Conservation (phyloP, 2,329 filamentous ascomycete genomes). For the Onygena corvina region DNA sequence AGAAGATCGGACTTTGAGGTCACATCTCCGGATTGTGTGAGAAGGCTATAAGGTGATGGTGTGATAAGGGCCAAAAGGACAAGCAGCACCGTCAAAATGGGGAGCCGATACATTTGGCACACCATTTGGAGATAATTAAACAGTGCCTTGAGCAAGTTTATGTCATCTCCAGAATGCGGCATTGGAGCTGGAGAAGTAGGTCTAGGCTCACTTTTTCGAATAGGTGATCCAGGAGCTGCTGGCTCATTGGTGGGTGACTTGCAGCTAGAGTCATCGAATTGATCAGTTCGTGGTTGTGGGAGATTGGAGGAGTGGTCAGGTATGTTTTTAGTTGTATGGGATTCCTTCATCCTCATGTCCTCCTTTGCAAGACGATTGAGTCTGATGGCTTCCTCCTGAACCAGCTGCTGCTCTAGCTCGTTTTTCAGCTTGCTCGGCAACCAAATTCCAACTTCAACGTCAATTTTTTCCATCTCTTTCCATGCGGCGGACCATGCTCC, state of each 20-base stretch:
- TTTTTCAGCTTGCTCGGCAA: constrained; percentile 42
- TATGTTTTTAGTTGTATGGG: neutral
- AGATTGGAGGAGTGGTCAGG: neutral
- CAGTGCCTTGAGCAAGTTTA: constrained; percentile 3
- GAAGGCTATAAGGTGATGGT: constrained; percentile 1
- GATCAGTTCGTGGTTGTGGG: constrained; percentile 16
- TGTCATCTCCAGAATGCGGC: neutral
- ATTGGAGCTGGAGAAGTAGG: neutral
- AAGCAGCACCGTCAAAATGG: neutral
- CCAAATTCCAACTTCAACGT: constrained; percentile 76
- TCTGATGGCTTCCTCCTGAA: constrained; percentile 30
- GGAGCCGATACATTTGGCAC: neutral
- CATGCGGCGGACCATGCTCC: constrained; percentile 89
- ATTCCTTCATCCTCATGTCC: neutral
- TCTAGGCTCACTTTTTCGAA: neutral
- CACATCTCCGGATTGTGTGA: neutral
- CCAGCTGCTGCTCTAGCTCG: constrained; percentile 36
- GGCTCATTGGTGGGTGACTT: constrained; percentile 21
- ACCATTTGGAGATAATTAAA: constrained; percentile 6
- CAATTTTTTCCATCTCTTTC: constrained; percentile 97
- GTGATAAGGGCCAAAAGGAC: constrained; percentile 2
- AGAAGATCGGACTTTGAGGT: neutral
- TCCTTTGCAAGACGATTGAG: constrained; percentile 9
- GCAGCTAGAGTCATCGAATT: constrained; percentile 13
- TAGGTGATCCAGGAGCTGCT: neutral